phyloP scores from a whole-genome alignment of 345 rosid genomes.

The Pistacia vera region DNA sequence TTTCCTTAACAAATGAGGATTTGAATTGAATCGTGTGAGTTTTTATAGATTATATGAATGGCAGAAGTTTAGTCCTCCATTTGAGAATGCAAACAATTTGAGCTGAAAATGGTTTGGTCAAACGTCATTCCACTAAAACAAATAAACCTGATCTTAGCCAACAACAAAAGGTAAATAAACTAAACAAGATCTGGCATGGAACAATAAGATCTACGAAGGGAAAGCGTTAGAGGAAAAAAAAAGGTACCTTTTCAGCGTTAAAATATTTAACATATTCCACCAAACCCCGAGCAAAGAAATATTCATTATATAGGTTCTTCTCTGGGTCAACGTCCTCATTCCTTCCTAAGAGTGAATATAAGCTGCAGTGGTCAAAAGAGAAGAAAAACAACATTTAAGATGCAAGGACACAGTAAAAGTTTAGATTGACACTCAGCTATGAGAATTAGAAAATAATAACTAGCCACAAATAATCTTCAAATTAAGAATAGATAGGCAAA shows the following conservation, averaged over 20 bases:
- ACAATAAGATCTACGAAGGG: background rate
- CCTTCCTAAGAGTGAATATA: constrained; percentile 54
- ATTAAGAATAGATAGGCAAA: background rate
- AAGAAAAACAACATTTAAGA: constrained; percentile 9
- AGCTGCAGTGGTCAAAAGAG: constrained; percentile 55
- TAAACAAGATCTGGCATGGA: background rate
- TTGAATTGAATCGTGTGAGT: too few species aligned
- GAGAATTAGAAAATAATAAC: background rate
- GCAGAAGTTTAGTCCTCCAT: too few species aligned
- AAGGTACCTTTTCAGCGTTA: constrained; percentile 76
- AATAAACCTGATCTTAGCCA: background rate
- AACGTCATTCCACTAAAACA: background rate
- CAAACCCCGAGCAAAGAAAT: constrained; percentile 83
- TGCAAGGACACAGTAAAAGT: constrained; percentile 13
- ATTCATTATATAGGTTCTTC: constrained; percentile 64
- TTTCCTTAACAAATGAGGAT: too few species aligned
- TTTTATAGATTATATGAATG: too few species aligned
- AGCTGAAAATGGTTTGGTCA: too few species aligned
- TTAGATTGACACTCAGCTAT: background rate
- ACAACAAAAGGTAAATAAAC: background rate
- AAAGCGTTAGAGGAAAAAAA: background rate
- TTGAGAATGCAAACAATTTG: too few species aligned
- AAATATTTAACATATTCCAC: constrained; percentile 92
- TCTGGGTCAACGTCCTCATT: constrained; percentile 58
- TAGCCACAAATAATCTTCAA: constrained; percentile 1